phyloP scores from a whole-genome alignment of 2,329 filamentous ascomycete genomes.

The Colletotrichum incanum region DNA sequence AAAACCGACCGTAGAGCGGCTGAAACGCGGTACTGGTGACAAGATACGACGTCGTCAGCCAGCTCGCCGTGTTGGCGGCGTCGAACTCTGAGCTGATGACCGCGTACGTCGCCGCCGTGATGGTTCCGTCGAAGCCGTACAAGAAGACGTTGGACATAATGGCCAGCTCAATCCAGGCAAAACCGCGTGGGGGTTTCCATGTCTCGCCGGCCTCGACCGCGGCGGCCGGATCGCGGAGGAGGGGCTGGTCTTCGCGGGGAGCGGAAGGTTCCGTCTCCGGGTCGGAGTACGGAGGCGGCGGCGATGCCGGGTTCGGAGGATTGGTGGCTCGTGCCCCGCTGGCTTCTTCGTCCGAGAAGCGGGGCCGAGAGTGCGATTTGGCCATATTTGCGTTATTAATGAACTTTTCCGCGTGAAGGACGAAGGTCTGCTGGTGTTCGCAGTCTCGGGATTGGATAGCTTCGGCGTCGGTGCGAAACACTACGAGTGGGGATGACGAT shows the following conservation, averaged over 20 bases:
- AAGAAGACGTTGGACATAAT: conserved; percentile 78
- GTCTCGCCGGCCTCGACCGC: conserved; percentile 33
- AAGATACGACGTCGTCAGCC: conserved; percentile 82
- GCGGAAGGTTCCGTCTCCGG: conserved; percentile 1
- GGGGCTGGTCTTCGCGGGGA: conserved; percentile 46
- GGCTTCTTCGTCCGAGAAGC: conserved; percentile 29
- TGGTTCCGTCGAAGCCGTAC: conserved; percentile 79
- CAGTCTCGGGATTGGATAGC: conserved; percentile 1
- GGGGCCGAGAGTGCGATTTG: conserved; percentile 14
- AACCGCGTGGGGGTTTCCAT: conserved; percentile 68
- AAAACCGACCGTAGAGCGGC: conserved; percentile 79
- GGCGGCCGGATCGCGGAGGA: conserved; percentile 45
- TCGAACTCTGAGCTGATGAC: conserved; percentile 83
- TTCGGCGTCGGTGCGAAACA: neutral
- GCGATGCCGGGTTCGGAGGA: conserved; percentile 2
- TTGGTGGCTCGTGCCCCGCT: conserved; percentile 27
- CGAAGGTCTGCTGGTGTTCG: neutral
- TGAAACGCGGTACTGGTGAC: conserved; percentile 81
- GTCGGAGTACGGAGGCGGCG: conserved; percentile 23
- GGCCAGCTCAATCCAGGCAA: conserved; percentile 72
- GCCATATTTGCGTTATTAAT: conserved; percentile 8
- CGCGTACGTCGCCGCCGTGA: conserved; percentile 82
- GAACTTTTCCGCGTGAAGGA: neutral
- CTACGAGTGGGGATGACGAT: conserved; percentile 1
- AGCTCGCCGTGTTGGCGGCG: conserved; percentile 80